phyloP scores from a whole-genome alignment of 371 early-diverging fungal species.

The Coemansia sp. region DNA sequence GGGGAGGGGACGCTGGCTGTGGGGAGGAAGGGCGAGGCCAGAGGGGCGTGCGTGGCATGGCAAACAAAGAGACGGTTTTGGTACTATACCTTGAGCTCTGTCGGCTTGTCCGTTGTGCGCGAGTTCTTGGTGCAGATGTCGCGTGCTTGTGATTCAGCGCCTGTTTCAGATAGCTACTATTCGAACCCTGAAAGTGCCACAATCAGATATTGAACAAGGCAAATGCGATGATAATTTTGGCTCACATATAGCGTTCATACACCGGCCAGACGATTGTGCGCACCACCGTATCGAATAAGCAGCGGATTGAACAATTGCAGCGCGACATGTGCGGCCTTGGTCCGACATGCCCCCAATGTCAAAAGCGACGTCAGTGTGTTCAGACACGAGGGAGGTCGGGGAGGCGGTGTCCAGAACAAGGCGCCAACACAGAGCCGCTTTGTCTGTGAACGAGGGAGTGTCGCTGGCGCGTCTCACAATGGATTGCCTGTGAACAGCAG shows the following conservation, averaged over 20 bases:
- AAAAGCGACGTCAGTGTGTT: not conserved
- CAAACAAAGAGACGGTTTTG: slow-evolving; percentile 2
- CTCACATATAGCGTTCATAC: not conserved
- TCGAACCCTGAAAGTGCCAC: slow-evolving; percentile 11
- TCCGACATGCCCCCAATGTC: not conserved
- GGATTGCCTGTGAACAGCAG: slow-evolving; percentile 5
- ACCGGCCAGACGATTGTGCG: slow-evolving; percentile 9
- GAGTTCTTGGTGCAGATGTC: slow-evolving; percentile 1
- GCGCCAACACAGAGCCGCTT: too few relatives aligned
- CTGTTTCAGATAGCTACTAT: not conserved
- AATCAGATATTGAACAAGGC: slow-evolving; percentile 10
- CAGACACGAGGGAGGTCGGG: not conserved
- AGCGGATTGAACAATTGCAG: not conserved
- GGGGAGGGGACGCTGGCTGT: too few relatives aligned
- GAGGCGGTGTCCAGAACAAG: slow-evolving; percentile 4
- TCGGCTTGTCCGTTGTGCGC: not conserved
- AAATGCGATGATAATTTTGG: slow-evolving; percentile 4
- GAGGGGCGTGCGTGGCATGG: too few relatives aligned
- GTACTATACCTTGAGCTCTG: slow-evolving; percentile 12
- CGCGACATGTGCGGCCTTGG: not conserved
- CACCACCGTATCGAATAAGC: not conserved
- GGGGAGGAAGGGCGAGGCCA: too few relatives aligned
- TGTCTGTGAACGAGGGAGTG: slow-evolving; percentile 1
- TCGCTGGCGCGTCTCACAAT: not conserved
- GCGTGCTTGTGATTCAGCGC: slow-evolving; percentile 3